Evolutionary conservation across 2,329 filamentous ascomycete species (phyloP).

Genomic region (Apiospora hydei): DNA sequence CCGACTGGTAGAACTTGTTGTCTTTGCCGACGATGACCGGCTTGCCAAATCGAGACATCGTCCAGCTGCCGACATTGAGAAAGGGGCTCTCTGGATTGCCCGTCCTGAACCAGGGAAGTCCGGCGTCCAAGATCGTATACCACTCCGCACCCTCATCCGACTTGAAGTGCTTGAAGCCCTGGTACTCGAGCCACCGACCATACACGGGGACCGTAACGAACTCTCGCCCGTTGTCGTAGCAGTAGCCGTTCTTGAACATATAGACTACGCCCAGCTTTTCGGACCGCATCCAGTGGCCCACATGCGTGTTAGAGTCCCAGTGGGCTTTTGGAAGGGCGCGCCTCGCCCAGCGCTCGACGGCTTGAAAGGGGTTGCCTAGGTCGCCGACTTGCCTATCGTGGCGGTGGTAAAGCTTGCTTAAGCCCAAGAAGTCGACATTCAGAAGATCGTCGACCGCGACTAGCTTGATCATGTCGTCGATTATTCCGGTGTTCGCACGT

Average conservation of each 20-base stretch:
- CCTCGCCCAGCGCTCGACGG: background rate
- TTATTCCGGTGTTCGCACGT: background rate
- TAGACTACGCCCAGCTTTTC: background rate
- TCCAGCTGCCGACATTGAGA: background rate
- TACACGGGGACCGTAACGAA: background rate
- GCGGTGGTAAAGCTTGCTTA: background rate
- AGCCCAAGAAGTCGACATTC: background rate
- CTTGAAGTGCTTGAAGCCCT: background rate
- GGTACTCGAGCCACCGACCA: background rate
- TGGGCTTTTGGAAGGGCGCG: background rate
- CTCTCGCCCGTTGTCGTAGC: slow-evolving; percentile 6
- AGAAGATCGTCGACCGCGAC: background rate
- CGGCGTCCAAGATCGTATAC: background rate
- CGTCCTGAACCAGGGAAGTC: background rate
- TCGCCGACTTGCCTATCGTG: background rate
- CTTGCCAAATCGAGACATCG: slow-evolving; percentile 2
- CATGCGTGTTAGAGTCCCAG: background rate
- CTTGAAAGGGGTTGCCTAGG: slow-evolving; percentile 6
- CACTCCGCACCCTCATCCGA: background rate
- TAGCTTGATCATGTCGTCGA: no score
- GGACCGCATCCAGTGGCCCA: slow-evolving; percentile 16
- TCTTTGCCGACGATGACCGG: slow-evolving; percentile 2
- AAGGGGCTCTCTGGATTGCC: background rate
- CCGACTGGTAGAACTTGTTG: slow-evolving; percentile 2
- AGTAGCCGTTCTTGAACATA: slow-evolving; percentile 9